Evolutionary conservation across 179 eudicot genomes (phyloP), one percentile per base, ranked within the genome.

Genomic region (Silene noctiflora): DNA sequence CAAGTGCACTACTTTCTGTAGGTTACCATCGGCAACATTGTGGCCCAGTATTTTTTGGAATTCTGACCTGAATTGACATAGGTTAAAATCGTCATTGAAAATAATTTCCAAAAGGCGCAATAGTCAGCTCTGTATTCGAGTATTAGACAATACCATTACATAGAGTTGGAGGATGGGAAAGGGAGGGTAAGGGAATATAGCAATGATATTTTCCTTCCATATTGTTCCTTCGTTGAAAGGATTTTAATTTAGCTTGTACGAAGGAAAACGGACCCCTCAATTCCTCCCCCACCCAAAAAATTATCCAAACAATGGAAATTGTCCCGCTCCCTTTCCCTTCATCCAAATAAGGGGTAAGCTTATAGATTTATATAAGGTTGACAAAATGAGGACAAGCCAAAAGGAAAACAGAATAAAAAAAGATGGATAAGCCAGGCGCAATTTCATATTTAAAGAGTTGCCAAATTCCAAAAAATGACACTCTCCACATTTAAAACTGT

Each of bases 41-140:
- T 85, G 80, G 59, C 97, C 99, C 71, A 95, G 84, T 44, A 91
- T 65, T 68, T 83, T 91, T 77, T 89, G 97, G 84, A 95, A 81
- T 80, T 95, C 90, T 61, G 81, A 80, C 89, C 98, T 92, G 87
- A 79, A 88, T 76, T 68, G 42, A 44, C 27, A 70, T 53, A 77
- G 61, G 16, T 73, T 61, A 51, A 12, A 24, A 51, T 11, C 31
- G 55, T 5, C 21, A 75, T 62, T 21, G 73, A 35, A 63, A 73
- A 2, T 48, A 4, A 12, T 4, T 39, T 56, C 42, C 14, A 33
- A 1, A 29, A 70, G 64, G 31, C 25, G 20, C 69, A 72, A 44
- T 27, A 9, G 21, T 31, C 29, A 25, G 24, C 22, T 13, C 33
- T 24, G n/a, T 4, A 33, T 33, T 33, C 39, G 39, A 33, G 39